phyloP scores from a whole-genome alignment of 83 land plant genomes.

The Larix sibirica region DNA sequence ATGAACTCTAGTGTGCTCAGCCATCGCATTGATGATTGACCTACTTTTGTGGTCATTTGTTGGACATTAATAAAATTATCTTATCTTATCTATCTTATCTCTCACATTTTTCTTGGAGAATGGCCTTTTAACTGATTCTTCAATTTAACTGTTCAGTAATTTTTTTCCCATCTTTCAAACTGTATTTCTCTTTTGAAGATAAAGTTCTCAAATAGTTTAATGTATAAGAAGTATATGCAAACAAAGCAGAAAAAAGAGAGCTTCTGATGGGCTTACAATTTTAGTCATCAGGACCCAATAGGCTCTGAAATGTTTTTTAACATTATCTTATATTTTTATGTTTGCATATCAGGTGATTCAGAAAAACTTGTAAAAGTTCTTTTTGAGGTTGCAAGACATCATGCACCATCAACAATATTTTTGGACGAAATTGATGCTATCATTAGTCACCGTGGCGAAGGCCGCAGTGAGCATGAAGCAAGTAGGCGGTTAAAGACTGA shows the following conservation, averaged over 20 bases:
- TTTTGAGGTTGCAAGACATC: conserved; percentile 96
- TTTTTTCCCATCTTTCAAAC: not conserved
- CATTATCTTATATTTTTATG: not conserved
- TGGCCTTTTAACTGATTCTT: not conserved
- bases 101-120: no score
- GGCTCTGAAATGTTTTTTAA: not conserved
- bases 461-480: conserved; percentile 97
- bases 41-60: no score
- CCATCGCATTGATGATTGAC: no score
- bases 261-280: not conserved
- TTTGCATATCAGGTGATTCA: conserved; percentile 74
- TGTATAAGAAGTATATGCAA: not conserved
- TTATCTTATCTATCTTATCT: no score
- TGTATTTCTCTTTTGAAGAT: not conserved
- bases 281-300: no score
- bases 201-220: not conserved
- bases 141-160: not conserved
- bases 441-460: conserved; percentile 97
- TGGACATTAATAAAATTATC: no score
- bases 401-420: conserved; percentile 97
- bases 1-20: no score
- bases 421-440: conserved; percentile 98
- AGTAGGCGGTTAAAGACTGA: conserved; percentile 96
- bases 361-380: conserved; percentile 90
- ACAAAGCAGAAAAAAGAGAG: not conserved